Percentiles rank a stretch among this genome's conserved stretches.
Evolutionary conservation across 306 rosid species (phyloP).

Genomic region (Cicer chorassanicum): DNA sequence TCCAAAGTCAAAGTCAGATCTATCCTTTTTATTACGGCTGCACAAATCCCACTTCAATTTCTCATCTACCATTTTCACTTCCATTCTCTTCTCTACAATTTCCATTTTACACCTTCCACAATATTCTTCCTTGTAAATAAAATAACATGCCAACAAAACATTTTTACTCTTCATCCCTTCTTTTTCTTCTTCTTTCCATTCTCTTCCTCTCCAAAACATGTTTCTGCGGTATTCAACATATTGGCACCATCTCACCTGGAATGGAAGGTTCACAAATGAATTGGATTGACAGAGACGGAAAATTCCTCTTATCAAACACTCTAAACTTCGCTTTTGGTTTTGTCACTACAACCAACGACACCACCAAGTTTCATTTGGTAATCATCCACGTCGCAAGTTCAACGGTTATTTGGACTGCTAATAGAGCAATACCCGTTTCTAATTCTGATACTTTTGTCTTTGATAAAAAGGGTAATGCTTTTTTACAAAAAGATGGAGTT

Average conservation of each 20-base stretch:
- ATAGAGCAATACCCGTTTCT: constrained; percentile 65
- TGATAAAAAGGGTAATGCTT: constrained; percentile 63
- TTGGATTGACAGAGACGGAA: constrained; percentile 67
- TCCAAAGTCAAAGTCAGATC: no score
- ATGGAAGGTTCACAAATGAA: constrained; percentile 65
- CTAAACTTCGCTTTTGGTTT: constrained; percentile 65
- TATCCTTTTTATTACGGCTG: no score
- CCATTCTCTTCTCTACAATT: not conserved
- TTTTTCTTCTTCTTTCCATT: not conserved
- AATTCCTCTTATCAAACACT: constrained; percentile 62
- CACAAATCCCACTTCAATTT: not conserved
- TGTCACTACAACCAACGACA: constrained; percentile 52
- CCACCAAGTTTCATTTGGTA: constrained; percentile 57
- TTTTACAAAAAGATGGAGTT: constrained; percentile 51
- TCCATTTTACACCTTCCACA: not conserved
- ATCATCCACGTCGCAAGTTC: constrained; percentile 50
- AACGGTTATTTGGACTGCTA: constrained; percentile 71
- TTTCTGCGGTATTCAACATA: constrained; percentile 48
- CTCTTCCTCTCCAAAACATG: constrained; percentile 46
- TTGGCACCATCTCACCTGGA: constrained; percentile 54
- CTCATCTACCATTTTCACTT: no score
- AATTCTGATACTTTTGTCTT: constrained; percentile 74
- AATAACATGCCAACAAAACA: constrained; percentile 50
- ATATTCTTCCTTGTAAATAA: no score
- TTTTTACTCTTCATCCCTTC: not conserved